Conservation (phyloP, 2,329 filamentous ascomycete species). For the Aulographum hederae region DNA sequence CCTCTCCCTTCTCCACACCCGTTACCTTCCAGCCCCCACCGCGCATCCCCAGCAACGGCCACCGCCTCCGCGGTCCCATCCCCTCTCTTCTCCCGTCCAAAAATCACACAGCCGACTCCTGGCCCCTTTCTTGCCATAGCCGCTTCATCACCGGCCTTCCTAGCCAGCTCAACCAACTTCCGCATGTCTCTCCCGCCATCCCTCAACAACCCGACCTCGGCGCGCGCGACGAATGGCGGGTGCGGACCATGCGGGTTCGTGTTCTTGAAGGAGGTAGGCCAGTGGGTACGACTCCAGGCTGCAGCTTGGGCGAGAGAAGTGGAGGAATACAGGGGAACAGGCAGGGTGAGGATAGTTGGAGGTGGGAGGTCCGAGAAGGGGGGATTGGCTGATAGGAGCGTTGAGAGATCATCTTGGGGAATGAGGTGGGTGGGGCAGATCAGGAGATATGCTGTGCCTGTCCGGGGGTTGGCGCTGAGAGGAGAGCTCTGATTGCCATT, state of each 20-base stretch:
- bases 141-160: conserved; percentile 41
- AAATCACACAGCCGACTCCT: conserved; percentile 51
- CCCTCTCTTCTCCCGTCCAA: conserved; percentile 31
- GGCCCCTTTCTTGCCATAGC: conserved; percentile 29
- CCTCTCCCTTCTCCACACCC: conserved; percentile 14
- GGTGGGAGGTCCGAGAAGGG: conserved; percentile 14
- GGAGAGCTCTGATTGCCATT: conserved; percentile 13
- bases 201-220: conserved; percentile 42
- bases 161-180: conserved; percentile 41
- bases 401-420: conserved; percentile 32
- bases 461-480: conserved; percentile 36
- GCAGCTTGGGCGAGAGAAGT: conserved; percentile 59
- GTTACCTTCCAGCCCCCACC: conserved; percentile 28
- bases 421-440: conserved; percentile 33
- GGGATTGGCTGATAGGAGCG: conserved; percentile 18
- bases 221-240: conserved; percentile 52
- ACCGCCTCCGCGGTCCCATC: conserved; percentile 30
- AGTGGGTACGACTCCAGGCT: conserved; percentile 58
- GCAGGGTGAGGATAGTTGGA: conserved; percentile 42
- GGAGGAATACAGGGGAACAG: conserved; percentile 55
- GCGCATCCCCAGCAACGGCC: conserved; percentile 58
- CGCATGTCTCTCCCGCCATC: background rate
- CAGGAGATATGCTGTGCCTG: conserved; percentile 28
- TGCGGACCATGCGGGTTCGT: conserved; percentile 77
- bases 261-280: conserved; percentile 74